Base-by-base conservation (phyloP, 345 rosid genomes). In the Syzygium oleosum region DNA sequence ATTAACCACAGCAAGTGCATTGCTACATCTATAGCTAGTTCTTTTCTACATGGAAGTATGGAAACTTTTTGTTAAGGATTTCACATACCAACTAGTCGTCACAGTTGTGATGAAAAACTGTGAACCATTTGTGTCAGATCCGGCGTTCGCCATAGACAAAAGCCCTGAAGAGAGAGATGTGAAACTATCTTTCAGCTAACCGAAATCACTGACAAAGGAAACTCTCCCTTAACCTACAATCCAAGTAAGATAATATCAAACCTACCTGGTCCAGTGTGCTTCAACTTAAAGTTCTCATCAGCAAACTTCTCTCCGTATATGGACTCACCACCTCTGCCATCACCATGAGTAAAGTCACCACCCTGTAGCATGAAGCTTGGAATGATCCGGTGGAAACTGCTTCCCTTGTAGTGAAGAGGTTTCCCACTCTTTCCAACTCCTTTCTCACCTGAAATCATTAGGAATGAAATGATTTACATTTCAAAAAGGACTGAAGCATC, bases 311-410 rank as follows among this genome's bases (percentile, higher is more conserved):
- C 95, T 59, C 99, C 99, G 11, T 96, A 97, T 89, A 98, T 97
- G 8, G 99, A 98, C 90, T 98, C 99, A 77, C 99, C 99, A 51
- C 99, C 99, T 90, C 95, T 95, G 87, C 99, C 99, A 52, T 96
- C 96, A 4, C 99, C 99, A 56, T 89, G 99, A 1, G 99, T 98
- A 83, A 98, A 98, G 84, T 98, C 99, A 88, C 99, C 99, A 79
- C 99, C 98, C 63, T 97, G 99, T 52, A 97, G 84, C 99, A 96
- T 98, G 87, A 98, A 98, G 91, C 95, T 94, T n/a, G 99, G 98
- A 88, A 98, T 97, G 89, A 98, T 97, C 91, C 99, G 91, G 93
- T 98, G 99, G 90, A 98, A 96, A 43, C 87, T 27, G 86, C 98
- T 96, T 12, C 96, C 98, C 90, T 94, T 97, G 91, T 90, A 97